Percentiles rank a stretch among this genome's conserved stretches.
Conservation (phyloP, 108 stramenopile genomes). For the Cyclotella cryptica region DNA sequence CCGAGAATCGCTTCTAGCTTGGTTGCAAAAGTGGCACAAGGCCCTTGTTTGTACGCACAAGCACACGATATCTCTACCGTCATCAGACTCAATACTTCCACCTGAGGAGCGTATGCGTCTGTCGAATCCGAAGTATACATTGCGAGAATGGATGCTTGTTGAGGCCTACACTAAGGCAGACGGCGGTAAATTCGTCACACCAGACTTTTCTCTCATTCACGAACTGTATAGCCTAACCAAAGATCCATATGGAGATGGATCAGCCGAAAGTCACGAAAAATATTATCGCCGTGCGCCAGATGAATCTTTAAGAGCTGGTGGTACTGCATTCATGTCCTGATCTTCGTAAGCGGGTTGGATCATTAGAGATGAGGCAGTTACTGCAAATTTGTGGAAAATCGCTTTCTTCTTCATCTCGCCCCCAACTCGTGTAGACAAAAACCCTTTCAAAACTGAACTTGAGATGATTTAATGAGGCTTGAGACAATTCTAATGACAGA, state of each 20-base stretch:
- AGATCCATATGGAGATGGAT: constrained; percentile 80
- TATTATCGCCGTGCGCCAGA: constrained; percentile 83
- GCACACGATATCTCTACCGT: constrained; percentile 12
- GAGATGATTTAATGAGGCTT: not conserved
- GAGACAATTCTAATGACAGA: constrained; percentile 12
- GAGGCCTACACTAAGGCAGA: constrained; percentile 85
- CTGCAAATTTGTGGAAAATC: not conserved
- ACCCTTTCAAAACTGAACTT: not conserved
- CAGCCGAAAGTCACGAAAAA: constrained; percentile 50
- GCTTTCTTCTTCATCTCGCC: not conserved
- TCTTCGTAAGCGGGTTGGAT: constrained; percentile 66
- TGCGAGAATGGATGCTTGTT: constrained; percentile 91
- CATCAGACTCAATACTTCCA: constrained; percentile 13
- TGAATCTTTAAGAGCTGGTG: constrained; percentile 69
- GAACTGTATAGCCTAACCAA: constrained; percentile 72
- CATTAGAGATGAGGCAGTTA: not conserved
- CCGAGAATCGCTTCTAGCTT: constrained; percentile 49
- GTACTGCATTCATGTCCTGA: constrained; percentile 91
- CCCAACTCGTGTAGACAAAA: constrained; percentile 18
- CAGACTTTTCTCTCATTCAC: constrained; percentile 65
- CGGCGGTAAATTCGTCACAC: constrained; percentile 34
- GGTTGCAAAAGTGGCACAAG: constrained; percentile 77
- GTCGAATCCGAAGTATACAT: constrained; percentile 81
- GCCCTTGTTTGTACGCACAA: constrained; percentile 37
- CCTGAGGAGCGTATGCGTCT: constrained; percentile 62